phyloP scores from a whole-genome alignment of 257 asterid species.

The Euphrasia confusa region DNA sequence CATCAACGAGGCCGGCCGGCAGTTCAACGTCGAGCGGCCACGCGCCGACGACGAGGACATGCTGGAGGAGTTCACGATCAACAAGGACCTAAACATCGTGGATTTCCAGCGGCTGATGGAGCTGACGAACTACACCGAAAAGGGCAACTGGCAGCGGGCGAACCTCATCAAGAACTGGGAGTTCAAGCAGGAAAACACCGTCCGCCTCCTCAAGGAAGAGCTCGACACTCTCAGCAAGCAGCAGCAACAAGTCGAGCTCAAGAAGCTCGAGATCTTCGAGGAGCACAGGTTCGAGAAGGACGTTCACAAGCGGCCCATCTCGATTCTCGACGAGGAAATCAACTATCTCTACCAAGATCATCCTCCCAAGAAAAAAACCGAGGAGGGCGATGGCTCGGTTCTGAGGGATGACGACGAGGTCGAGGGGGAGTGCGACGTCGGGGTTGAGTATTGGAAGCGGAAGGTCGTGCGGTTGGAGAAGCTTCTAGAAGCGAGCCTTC shows the following conservation, averaged over 20 bases:
- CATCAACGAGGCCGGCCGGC: constrained; percentile 68
- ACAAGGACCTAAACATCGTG: constrained; percentile 60
- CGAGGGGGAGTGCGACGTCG: constrained; percentile 59
- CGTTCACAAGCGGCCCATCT: constrained; percentile 70
- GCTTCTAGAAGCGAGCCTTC: constrained; percentile 56
- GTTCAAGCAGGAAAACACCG: constrained; percentile 71
- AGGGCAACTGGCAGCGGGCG: constrained; percentile 73
- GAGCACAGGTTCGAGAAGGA: constrained; percentile 76
- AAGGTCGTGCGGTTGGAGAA: constrained; percentile 56
- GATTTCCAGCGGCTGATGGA: constrained; percentile 72
- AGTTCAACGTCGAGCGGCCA: constrained; percentile 77
- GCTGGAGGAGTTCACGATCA: constrained; percentile 71
- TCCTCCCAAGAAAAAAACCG: constrained; percentile 52
- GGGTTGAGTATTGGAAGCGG: constrained; percentile 67
- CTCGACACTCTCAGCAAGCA: constrained; percentile 76
- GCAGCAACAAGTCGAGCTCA: constrained; percentile 78
- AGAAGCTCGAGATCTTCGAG: constrained; percentile 81
- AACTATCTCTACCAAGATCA: constrained; percentile 47
- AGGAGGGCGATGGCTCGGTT: constrained; percentile 18
- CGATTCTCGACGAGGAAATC: constrained; percentile 67
- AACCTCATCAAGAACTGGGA: constrained; percentile 84
- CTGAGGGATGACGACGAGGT: constrained; percentile 48
- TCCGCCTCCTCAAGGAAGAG: constrained; percentile 76
- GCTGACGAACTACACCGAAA: constrained; percentile 72
- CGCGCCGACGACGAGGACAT: constrained; percentile 78